Conservation (phyloP, 371 early-diverging fungal genomes). For the Coemansia sp. region DNA sequence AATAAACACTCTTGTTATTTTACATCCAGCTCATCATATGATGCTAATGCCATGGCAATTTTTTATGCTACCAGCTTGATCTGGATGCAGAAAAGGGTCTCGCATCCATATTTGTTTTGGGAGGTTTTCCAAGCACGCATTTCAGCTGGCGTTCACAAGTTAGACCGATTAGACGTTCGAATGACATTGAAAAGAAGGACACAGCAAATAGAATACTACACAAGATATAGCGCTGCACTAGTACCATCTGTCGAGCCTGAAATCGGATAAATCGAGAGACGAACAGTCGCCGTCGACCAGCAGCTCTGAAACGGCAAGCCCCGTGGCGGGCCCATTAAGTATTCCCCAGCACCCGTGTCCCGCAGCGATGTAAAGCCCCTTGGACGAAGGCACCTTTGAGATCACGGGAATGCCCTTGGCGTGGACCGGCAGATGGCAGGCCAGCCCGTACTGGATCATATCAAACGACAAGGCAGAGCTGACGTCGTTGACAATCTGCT, state of each 20-base stretch:
- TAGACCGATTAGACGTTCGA: too few species aligned
- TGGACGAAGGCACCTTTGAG: slow-evolving; percentile 56
- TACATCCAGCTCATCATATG: too few species aligned
- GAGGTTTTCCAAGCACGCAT: too few species aligned
- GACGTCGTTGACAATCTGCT: slow-evolving; percentile 50
- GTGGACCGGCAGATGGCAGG: slow-evolving; percentile 66
- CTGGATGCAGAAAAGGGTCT: too few species aligned
- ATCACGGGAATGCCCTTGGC: slow-evolving; percentile 60
- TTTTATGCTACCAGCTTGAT: too few species aligned
- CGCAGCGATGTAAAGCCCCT: slow-evolving; percentile 60
- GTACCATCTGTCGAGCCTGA: slow-evolving; percentile 47
- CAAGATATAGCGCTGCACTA: background rate
- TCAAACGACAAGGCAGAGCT: slow-evolving; percentile 49
- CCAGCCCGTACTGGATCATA: slow-evolving; percentile 53
- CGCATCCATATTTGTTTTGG: too few species aligned
- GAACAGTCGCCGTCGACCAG: slow-evolving; percentile 54
- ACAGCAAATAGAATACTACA: too few species aligned
- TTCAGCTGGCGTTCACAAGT: too few species aligned
- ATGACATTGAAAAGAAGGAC: too few species aligned
- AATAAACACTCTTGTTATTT: too few species aligned
- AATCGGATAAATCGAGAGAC: slow-evolving; percentile 50
- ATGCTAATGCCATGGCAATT: too few species aligned
- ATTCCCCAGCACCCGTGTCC: slow-evolving; percentile 79
- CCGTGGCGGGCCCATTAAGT: slow-evolving; percentile 67
- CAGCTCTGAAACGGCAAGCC: slow-evolving; percentile 64